Evolutionary conservation across 805 yeast species (phyloP).

Genomic region (Scheffersomyces lignosus): DNA sequence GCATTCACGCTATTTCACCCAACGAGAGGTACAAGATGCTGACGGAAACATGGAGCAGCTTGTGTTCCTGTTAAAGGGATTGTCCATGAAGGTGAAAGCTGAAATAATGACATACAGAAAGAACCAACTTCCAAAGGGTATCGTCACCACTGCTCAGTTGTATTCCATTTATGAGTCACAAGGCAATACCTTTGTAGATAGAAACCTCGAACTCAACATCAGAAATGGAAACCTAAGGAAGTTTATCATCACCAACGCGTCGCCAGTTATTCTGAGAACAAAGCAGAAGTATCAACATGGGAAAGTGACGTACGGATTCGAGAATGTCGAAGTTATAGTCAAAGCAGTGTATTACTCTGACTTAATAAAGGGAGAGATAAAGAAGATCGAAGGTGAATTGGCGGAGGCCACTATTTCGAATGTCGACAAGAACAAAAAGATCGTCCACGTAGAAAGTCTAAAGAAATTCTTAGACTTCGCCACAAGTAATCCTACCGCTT

Average conservation of each 20-base stretch:
- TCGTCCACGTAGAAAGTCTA: slow-evolving; percentile 13
- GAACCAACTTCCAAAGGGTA: slow-evolving; percentile 35
- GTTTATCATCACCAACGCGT: slow-evolving; percentile 43
- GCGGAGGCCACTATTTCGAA: not conserved
- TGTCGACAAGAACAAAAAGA: slow-evolving; percentile 14
- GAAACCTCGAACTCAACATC: slow-evolving; percentile 36
- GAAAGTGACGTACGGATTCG: slow-evolving; percentile 43
- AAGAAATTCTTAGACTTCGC: slow-evolving; percentile 22
- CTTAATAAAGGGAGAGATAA: slow-evolving; percentile 15
- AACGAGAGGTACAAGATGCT: slow-evolving; percentile 7
- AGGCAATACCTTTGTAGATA: slow-evolving; percentile 53
- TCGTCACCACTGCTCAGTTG: slow-evolving; percentile 47
- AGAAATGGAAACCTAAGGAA: slow-evolving; percentile 37
- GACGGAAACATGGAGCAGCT: slow-evolving; percentile 21
- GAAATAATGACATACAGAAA: slow-evolving; percentile 36
- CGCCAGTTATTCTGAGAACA: slow-evolving; percentile 44
- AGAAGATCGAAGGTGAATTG: slow-evolving; percentile 4
- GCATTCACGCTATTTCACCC: slow-evolving; percentile 23
- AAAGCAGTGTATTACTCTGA: slow-evolving; percentile 22
- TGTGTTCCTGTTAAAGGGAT: slow-evolving; percentile 34
- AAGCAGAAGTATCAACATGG: slow-evolving; percentile 31
- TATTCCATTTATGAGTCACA: slow-evolving; percentile 47
- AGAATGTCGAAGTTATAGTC: slow-evolving; percentile 39
- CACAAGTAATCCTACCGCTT: slow-evolving; percentile 23
- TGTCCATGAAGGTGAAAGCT: slow-evolving; percentile 34